Evolutionary conservation across 2,329 filamentous ascomycete species (phyloP), one percentile per base, ranked within the genome.

Genomic region (Penicillium sp.): DNA sequence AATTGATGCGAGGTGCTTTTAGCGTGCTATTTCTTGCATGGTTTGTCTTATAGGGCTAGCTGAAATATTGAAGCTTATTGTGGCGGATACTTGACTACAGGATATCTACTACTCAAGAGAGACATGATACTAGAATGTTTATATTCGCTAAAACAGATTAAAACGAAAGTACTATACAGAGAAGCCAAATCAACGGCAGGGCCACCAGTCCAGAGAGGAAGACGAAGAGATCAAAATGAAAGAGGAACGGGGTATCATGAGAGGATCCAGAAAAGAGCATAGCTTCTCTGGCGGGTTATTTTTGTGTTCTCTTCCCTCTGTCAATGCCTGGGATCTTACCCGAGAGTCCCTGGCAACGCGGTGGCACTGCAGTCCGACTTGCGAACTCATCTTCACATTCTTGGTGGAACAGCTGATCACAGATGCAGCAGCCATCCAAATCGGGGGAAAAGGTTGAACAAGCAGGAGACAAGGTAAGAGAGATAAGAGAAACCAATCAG

Each of bases 181-280:
- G 32, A 48, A 51, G 17, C 21, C 48, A 31, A 49, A 38, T 34
- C 41, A 45, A 42, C 45, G n/a, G 40, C 26, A 47, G 35, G 2
- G 19, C 40, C 45, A 54, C 31, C 29, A 44, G 29, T 43, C 46
- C 48, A 48, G 47, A 41, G 45, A 40, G 29, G 39, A 47, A 35
- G 39, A 49, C 37, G 48, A 42, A 45, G 43, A 52, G 33, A 17
- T 41, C 35, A 19, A 31, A 31, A 40, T 13, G 15, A 35, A 38
- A 42, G 38, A 45, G 39, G 38, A 26, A 47, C 49, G 45, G 57
- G 56, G 55, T 58, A 58, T 57, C 57, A 53, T 55, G 46, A 47
- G 40, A 43, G 35, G 38, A 45, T 41, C 44, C 44, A 43, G 46
- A 45, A 40, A 32, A 47, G 37, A 40, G 21, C 37, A 40, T 39